Conservation (phyloP, 768 basidiomycete genomes). For the Leucosporidium scottii region DNA sequence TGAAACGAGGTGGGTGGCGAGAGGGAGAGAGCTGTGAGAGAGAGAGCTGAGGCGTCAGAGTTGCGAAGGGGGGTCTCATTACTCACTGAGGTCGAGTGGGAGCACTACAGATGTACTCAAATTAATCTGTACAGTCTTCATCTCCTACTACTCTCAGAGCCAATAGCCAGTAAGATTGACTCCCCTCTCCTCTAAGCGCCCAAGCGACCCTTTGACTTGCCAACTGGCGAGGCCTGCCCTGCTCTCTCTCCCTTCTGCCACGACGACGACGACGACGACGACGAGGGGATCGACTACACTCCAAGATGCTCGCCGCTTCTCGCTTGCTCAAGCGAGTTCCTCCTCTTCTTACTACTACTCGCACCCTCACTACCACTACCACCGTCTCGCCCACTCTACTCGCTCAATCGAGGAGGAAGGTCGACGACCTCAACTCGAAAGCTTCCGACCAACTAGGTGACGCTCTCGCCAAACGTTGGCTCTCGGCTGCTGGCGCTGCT, state of each 20-base stretch:
- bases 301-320: background rate
- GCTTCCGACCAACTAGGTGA: conserved; percentile 31
- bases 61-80: background rate
- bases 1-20: background rate
- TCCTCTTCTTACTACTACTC: background rate
- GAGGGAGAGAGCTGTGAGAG: background rate
- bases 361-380: conserved; percentile 6
- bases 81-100: too few species aligned
- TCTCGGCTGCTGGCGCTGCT: conserved; percentile 21
- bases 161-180: too few species aligned
- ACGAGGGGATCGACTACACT: too few species aligned
- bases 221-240: too few species aligned
- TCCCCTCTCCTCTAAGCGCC: too few species aligned
- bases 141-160: too few species aligned
- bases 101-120: too few species aligned
- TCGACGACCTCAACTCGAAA: conserved; percentile 17
- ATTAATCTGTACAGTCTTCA: too few species aligned
- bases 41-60: too few species aligned
- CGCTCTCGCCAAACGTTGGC: conserved; percentile 29
- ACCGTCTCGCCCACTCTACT: conserved; percentile 18
- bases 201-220: too few species aligned
- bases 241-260: too few species aligned
- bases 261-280: too few species aligned
- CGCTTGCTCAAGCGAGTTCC: background rate
- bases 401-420: conserved; percentile 20